These are phyloP conservation scores for Penstemon newberryi DNA, from an alignment of 257 asterid genomes.

Conservation along the genomic window DNA sequence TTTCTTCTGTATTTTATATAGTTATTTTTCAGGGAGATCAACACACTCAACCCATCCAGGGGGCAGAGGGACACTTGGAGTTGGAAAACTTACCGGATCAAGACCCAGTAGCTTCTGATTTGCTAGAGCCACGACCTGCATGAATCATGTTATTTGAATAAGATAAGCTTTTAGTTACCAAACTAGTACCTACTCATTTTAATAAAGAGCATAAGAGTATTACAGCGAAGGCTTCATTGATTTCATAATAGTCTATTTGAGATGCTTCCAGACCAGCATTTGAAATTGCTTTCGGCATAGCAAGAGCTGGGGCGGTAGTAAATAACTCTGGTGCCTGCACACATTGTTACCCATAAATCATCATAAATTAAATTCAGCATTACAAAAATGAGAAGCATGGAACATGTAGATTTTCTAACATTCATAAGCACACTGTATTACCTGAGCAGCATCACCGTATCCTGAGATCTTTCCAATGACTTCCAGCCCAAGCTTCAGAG, in stretches of 20 bases:
- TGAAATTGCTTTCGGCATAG: conserved; percentile 90
- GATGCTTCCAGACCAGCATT: conserved; percentile 85
- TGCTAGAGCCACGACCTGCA: conserved; percentile 97
- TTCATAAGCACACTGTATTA: conserved; percentile 27
- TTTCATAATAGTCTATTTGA: conserved; percentile 84
- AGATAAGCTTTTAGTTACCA: conserved; percentile 6
- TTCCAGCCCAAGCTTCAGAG: conserved; percentile 73
- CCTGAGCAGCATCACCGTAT: conserved; percentile 99
- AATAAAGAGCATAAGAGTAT: conserved; percentile 22
- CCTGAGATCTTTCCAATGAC: conserved; percentile 88
- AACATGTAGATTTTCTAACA: neutral
- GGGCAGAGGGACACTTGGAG: neutral
- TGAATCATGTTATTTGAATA: conserved; percentile 9
- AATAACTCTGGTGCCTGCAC: conserved; percentile 93
- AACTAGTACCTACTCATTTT: conserved; percentile 10
- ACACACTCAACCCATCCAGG: too few relatives aligned
- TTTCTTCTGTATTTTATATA: neutral
- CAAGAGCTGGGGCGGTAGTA: conserved; percentile 93
- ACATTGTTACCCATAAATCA: conserved; percentile 24
- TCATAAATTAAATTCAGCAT: neutral
- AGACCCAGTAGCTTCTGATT: conserved; percentile 86
- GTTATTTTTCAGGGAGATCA: neutral
- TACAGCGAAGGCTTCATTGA: conserved; percentile 97
- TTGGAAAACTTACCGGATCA: conserved; percentile 56
- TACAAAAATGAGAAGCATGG: neutral